Evolutionary conservation across 2,329 filamentous ascomycete species (phyloP).

Genomic region (Ceratocystiopsis sp.): DNA sequence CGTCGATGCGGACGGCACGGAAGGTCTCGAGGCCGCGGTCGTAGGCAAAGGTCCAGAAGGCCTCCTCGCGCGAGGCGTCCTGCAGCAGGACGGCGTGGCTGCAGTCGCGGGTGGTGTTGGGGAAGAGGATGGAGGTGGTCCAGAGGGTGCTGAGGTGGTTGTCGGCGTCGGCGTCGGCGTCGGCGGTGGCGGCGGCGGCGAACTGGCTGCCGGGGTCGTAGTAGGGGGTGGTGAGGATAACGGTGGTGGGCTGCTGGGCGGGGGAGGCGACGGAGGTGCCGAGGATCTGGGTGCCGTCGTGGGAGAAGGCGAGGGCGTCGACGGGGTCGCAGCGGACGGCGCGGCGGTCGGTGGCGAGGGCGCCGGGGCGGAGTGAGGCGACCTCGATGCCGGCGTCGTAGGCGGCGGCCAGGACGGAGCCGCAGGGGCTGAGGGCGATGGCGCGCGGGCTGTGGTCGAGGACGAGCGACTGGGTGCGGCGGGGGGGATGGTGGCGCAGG

Average conservation of each 20-base stretch:
- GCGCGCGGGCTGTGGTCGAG: constrained; percentile 64
- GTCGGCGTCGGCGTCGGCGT: too few relatives aligned
- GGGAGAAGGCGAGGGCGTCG: constrained; percentile 58
- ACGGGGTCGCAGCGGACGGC: constrained; percentile 65
- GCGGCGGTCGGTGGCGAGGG: constrained; percentile 48
- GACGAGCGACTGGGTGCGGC: constrained; percentile 55
- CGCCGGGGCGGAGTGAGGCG: constrained; percentile 50
- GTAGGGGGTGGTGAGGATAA: constrained; percentile 64
- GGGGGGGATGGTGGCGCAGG: constrained; percentile 45
- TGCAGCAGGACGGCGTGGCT: constrained; percentile 59
- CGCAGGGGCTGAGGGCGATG: constrained; percentile 66
- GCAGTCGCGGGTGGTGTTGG: constrained; percentile 62
- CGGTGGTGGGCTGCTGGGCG: constrained; percentile 41
- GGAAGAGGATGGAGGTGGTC: constrained; percentile 75
- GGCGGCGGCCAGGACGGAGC: constrained; percentile 65
- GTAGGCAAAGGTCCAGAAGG: constrained; percentile 62
- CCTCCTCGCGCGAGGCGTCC: constrained; percentile 43
- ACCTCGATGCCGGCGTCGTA: constrained; percentile 86
- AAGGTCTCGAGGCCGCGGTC: constrained; percentile 64
- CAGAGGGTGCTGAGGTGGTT: constrained; percentile 53
- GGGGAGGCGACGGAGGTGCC: constrained; percentile 49
- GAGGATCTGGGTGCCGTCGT: constrained; percentile 60
- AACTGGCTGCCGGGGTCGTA: constrained; percentile 53
- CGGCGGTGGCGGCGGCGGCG: constrained; percentile 26
- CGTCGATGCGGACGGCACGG: constrained; percentile 57